phyloP scores from a whole-genome alignment of 2,329 filamentous ascomycete species.

The Epichloe festucae region DNA sequence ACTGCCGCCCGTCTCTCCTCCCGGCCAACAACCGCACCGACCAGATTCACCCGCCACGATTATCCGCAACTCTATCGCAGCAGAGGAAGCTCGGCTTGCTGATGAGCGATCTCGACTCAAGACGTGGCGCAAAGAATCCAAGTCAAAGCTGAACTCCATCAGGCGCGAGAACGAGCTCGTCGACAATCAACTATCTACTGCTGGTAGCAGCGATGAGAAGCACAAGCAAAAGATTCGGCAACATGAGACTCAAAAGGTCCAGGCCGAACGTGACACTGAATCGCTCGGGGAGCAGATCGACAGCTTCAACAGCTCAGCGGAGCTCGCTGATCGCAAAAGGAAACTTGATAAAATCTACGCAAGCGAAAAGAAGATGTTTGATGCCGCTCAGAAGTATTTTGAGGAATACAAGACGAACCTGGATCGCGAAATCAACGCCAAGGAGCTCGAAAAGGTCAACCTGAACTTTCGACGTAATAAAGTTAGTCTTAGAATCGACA shows the following conservation, averaged over 20 bases:
- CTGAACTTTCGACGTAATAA: constrained; percentile 59
- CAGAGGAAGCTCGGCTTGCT: constrained; percentile 55
- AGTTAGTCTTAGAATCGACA: constrained; percentile 55
- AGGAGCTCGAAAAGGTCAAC: constrained; percentile 50
- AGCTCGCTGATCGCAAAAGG: constrained; percentile 45
- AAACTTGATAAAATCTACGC: constrained; percentile 39
- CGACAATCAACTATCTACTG: constrained; percentile 50
- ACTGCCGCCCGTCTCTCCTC: constrained; percentile 19
- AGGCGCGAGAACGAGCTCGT: constrained; percentile 64
- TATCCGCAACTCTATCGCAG: constrained; percentile 61
- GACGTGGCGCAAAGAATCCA: constrained; percentile 61
- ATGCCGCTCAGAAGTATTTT: constrained; percentile 40
- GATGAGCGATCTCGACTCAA: constrained; percentile 60
- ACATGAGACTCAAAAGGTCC: constrained; percentile 60
- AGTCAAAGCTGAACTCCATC: constrained; percentile 51
- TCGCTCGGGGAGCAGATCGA: constrained; percentile 46
- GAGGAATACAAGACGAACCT: constrained; percentile 46
- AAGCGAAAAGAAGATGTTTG: constrained; percentile 45
- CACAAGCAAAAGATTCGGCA: constrained; percentile 63
- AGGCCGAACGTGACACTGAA: constrained; percentile 42
- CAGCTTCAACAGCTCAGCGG: constrained; percentile 49
- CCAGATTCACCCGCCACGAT: constrained; percentile 68
- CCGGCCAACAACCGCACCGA: constrained; percentile 47
- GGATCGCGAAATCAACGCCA: constrained; percentile 48
- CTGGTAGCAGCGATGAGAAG: constrained; percentile 63